These are phyloP conservation scores for Pelargonium australe DNA, from an alignment of 441 rosid genomes.

Conservation along the genomic window DNA sequence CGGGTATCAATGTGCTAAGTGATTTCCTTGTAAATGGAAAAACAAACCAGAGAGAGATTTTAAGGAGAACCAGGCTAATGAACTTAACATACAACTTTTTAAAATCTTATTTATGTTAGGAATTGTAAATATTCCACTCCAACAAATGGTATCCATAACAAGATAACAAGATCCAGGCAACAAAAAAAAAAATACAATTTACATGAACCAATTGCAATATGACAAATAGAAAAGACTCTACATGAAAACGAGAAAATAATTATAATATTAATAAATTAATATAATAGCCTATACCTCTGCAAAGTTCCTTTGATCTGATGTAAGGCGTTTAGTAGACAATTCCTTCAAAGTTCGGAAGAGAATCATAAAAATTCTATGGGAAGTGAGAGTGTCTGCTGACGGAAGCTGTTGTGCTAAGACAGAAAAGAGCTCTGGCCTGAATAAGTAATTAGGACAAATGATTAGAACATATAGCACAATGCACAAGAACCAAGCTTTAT, in stretches of 20 bases:
- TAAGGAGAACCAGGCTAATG: no score
- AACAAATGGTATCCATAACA: not conserved
- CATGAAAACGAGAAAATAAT: not conserved
- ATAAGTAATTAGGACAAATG: conserved; percentile 24
- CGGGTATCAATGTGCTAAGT: no score
- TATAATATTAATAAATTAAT: conserved; percentile 10
- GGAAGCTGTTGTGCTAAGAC: conserved; percentile 82
- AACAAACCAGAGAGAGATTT: no score
- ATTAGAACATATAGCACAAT: conserved; percentile 19
- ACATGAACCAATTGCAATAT: not conserved
- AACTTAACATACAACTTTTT: no score
- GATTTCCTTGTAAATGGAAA: no score
- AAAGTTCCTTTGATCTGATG: conserved; percentile 78
- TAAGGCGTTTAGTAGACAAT: conserved; percentile 86
- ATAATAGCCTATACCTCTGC: conserved; percentile 55
- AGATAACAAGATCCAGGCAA: not conserved
- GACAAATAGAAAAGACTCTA: not conserved
- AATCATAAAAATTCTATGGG: conserved; percentile 87
- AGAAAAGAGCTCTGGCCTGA: conserved; percentile 89
- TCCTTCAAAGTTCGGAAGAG: conserved; percentile 91
- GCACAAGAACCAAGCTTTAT: not conserved
- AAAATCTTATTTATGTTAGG: not conserved
- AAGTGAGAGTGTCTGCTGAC: conserved; percentile 68
- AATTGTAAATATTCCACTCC: not conserved
- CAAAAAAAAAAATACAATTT: not conserved